Evolutionary conservation across 805 yeast genomes (phyloP).

Genomic region (Candida piceae): DNA sequence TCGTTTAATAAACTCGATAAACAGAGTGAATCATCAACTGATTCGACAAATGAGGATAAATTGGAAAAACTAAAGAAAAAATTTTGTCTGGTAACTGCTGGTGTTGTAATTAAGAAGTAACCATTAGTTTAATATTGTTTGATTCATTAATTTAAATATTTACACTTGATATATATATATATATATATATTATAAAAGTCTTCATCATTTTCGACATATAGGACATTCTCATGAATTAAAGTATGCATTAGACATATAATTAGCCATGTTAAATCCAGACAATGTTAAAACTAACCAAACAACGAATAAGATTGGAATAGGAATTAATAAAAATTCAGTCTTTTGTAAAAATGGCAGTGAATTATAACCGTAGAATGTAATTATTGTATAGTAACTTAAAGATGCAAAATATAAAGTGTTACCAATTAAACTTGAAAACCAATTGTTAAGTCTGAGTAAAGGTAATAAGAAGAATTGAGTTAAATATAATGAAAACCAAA

Average conservation of each 20-base stretch:
- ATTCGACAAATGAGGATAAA: neutral
- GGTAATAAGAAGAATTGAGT: constrained; percentile 75
- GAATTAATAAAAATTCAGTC: constrained; percentile 57
- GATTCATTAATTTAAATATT: no score
- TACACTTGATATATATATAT: no score
- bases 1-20: no score
- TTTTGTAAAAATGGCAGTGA: constrained; percentile 61
- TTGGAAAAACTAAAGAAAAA: no score
- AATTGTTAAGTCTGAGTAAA: constrained; percentile 54
- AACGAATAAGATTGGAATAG: constrained; percentile 56
- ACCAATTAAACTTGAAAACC: constrained; percentile 69
- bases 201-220: no score
- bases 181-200: no score
- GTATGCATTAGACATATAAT: constrained; percentile 46
- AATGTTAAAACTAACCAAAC: constrained; percentile 54
- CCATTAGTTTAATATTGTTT: no score
- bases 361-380: constrained; percentile 87
- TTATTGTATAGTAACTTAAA: constrained; percentile 66
- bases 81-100: neutral
- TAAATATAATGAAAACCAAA: constrained; percentile 73
- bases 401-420: constrained; percentile 74
- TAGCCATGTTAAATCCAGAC: constrained; percentile 70
- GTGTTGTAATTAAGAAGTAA: neutral
- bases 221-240: no score
- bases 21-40: neutral